Conservation (phyloP, 208 protist species). For the Wallacemonas sp. region DNA sequence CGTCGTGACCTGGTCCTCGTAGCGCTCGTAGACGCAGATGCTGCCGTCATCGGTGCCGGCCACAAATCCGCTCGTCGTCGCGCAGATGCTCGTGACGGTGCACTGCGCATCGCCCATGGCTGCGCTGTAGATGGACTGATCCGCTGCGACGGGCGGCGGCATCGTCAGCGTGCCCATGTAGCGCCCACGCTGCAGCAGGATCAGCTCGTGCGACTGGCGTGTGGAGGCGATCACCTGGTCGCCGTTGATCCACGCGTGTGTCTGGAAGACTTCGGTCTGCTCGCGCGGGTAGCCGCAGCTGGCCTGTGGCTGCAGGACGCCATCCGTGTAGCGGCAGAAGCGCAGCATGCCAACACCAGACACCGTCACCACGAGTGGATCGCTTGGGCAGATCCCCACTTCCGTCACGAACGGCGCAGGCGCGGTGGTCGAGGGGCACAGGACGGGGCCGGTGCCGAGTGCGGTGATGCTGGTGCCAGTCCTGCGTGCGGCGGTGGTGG, state of each 20-base stretch:
- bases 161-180: constrained; percentile 49
- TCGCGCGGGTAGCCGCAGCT: constrained; percentile 52
- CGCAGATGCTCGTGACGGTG: constrained; percentile 45
- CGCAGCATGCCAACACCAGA: constrained; percentile 92
- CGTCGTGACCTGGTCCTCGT: background rate
- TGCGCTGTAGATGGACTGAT: constrained; percentile 15
- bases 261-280: constrained; percentile 80
- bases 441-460: background rate
- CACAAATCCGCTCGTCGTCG: constrained; percentile 68
- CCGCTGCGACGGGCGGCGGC: constrained; percentile 15
- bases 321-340: constrained; percentile 91
- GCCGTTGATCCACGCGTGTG: constrained; percentile 88
- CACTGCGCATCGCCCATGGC: background rate
- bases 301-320: constrained; percentile 74
- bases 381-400: constrained; percentile 83
- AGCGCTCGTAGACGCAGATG: constrained; percentile 71
- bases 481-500: too few species aligned
- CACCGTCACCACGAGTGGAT: constrained; percentile 88
- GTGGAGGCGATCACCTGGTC: constrained; percentile 90
- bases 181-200: constrained; percentile 80
- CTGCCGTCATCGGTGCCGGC: constrained; percentile 65
- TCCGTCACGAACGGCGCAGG: constrained; percentile 45
- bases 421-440: background rate
- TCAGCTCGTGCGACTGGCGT: constrained; percentile 64
- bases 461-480: background rate